These are phyloP conservation scores for Syzygium oleosum DNA, from an alignment of 345 rosid genomes.

Conservation along the genomic window DNA sequence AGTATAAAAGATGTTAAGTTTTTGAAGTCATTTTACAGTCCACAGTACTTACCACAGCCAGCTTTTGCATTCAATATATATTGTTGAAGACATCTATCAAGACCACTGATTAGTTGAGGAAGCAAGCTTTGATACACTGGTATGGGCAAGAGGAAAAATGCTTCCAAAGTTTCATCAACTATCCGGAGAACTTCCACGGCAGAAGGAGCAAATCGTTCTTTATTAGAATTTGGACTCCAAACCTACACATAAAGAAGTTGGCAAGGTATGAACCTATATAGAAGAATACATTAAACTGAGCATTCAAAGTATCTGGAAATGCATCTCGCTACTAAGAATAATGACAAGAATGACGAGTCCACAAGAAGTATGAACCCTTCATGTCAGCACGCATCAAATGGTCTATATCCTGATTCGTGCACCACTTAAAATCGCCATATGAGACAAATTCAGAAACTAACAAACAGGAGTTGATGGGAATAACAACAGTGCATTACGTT, in stretches of 20 bases:
- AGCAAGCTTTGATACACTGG: conserved; percentile 71
- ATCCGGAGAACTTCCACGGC: conserved; percentile 75
- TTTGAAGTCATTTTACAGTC: neutral
- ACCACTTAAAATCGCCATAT: neutral
- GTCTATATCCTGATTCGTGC: neutral
- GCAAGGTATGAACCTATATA: neutral
- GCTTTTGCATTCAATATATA: conserved; percentile 74
- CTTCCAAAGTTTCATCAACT: conserved; percentile 86
- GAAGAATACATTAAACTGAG: neutral
- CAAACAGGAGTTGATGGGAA: neutral
- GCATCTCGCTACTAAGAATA: neutral
- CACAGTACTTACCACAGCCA: conserved; percentile 65
- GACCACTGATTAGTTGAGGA: conserved; percentile 64
- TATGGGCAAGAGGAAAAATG: conserved; percentile 86
- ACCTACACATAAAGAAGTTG: conserved; percentile 27
- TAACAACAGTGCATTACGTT: neutral
- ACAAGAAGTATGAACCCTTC: neutral
- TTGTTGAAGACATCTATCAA: conserved; percentile 73
- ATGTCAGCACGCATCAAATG: neutral
- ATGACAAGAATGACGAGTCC: neutral
- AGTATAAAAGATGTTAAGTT: neutral
- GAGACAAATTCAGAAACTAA: neutral
- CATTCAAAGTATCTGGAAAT: neutral
- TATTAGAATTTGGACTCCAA: conserved; percentile 74
- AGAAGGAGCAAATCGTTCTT: conserved; percentile 74